Base-by-base conservation (phyloP, 768 basidiomycete genomes). In the Suillus spraguei region DNA sequence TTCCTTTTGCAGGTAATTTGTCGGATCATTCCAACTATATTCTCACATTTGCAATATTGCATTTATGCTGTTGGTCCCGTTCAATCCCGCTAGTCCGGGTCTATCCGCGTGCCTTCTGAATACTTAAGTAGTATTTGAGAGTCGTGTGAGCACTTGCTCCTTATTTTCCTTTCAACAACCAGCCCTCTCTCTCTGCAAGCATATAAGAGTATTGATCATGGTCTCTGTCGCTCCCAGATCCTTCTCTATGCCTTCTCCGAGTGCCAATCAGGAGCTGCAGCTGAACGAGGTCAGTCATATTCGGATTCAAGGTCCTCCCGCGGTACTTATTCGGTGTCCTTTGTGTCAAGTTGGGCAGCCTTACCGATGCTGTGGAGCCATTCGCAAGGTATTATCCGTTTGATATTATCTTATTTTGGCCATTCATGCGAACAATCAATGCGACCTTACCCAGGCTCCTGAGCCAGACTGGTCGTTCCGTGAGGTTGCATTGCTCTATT, bases 401-500 rank as follows among this genome's bases (percentile, higher is more conserved):
- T 47, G 16, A 32, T 24, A 46, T 38, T 36, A 42, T 54, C 42
- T 56, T 55, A 14, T 65, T n/a, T 38, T 49, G 14, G 33, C 60
- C 17, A 17, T 33, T 46, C 24, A 38, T 17, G 28, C 56, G 14
- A 55, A 20, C 44, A 61, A 44, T 66, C 64, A 47, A 53, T 11
- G 64, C 60, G 24, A 28, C 41, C 42, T 24, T 39, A 32, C 41
- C 36, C 64, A 89, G 87, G 65, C 74, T 87, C 61, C 77, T 85
- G 54, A 67, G 81, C 46, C 76, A 77, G 62, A 82, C 84, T 20
- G 82, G 83, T 35, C 78, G 70, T 63, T 75, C 83, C 28, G 77
- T 90, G 42, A 81, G 85, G 28, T 77, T 91, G 42, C 81, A 86
- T 61, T 90, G 89, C 75, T 85, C 85, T 20, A 79, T 91, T 46